Evolutionary conservation across 495 filamentous ascomycete genomes (phyloP).

Genomic region (Aspergillus taichungensis): DNA sequence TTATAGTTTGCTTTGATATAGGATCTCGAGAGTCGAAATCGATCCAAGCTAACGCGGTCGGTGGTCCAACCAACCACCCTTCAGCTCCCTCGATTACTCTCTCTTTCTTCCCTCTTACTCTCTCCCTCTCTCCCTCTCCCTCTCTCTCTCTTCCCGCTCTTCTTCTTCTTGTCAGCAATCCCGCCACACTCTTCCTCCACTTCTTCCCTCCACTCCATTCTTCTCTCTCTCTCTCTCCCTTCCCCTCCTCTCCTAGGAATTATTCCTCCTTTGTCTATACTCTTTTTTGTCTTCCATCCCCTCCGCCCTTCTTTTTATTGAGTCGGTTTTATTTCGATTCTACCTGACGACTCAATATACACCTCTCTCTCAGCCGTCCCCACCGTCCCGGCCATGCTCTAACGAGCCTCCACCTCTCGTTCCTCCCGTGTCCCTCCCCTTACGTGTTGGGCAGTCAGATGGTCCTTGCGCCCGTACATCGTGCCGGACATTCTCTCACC

Average conservation of each 20-base stretch:
- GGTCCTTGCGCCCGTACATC: conserved; percentile 15
- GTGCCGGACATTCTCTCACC: conserved; percentile 18
- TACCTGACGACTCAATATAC: too few species aligned
- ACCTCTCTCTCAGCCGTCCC: not conserved
- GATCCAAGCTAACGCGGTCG: conserved; percentile 4
- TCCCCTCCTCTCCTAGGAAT: too few species aligned
- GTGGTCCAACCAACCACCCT: conserved; percentile 13
- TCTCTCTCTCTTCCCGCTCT: conserved; percentile 3
- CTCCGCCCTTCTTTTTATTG: not conserved
- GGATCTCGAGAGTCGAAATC: too few species aligned
- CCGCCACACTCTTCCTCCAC: too few species aligned
- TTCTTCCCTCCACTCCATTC: too few species aligned
- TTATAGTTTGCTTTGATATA: not conserved
- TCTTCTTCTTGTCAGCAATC: not conserved
- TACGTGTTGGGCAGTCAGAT: conserved; percentile 16
- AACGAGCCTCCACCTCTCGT: not conserved
- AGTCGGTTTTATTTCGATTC: conserved; percentile 1
- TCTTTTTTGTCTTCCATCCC: too few species aligned
- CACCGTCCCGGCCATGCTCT: conserved; percentile 10
- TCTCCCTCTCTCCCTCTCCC: not conserved
- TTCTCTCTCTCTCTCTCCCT: too few species aligned
- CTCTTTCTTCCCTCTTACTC: conserved; percentile 9
- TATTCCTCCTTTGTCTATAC: too few species aligned
- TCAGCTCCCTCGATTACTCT: conserved; percentile 21
- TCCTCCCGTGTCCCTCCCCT: not conserved